Evolutionary conservation across 306 rosid genomes (phyloP), one percentile per base, ranked within the genome.

Genomic region (Sphenostylis stenocarpa): DNA sequence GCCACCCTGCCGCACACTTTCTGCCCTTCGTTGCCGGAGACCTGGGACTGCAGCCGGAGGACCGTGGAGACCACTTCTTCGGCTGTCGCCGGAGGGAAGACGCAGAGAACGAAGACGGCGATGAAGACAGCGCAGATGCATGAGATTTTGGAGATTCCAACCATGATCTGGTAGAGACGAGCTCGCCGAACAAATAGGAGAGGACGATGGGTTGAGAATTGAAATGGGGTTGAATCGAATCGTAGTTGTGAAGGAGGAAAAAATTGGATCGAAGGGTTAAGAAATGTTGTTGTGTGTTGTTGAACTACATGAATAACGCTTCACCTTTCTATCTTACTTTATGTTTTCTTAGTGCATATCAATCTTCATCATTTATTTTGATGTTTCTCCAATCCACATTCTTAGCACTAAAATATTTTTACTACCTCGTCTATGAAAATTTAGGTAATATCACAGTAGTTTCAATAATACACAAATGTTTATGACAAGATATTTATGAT

Each of bases 1-100:
- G 81, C 76, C 2, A 70, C 7, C 7, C 39, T 83, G 12, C 79
- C 55, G 61, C 98, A 94, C 56, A 77, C 70, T 39, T 85, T 85
- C 10, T 19, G 51, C 3, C 66, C 61, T 3, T 58, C 79, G 12
- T 38, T 3, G 5, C 33, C 57, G 80, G 33, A 15, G 26, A 70
- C 45, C 28, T 39, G 44, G 3, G 44, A 39, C 14, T 14, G 44
- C 4, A 39, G 3, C 44, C 44, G 44, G 44, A 39, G 44, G 7
- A 36, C 11, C 41, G 41, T 36, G 1, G 41, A 36, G 41, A 0
- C 2, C 2, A 82, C 7, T 87, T 51, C 39, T 28, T 86, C 84
- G 29, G 90, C 81, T 52, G 76, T 80, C 6, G 71, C 86, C 39
- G 74, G 16, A 57, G 86, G 74, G 43, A 85, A 39, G 75, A 58